These are phyloP conservation scores for Rhizophagus clarus DNA, from an alignment of 192 early-diverging fungal species.

Conservation along the genomic window DNA sequence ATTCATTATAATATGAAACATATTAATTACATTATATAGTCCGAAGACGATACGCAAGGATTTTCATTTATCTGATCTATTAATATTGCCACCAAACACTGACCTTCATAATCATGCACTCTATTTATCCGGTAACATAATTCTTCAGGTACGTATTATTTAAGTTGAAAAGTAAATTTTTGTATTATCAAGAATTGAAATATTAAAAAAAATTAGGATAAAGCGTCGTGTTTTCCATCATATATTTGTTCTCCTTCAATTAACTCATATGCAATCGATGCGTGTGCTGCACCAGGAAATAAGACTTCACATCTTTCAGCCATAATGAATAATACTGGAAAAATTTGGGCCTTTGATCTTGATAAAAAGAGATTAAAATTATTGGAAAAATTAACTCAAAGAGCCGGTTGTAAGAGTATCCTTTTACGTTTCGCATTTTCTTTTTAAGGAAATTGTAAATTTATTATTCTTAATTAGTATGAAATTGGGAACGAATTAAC, in stretches of 20 bases:
- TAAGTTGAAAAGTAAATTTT: neutral
- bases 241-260: slow-evolving; percentile 71
- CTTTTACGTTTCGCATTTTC: neutral
- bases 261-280: slow-evolving; percentile 78
- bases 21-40: slow-evolving; percentile 14
- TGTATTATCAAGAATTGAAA: too few species aligned
- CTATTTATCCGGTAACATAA: slow-evolving; percentile 73
- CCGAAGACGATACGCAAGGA: slow-evolving; percentile 61
- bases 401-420: slow-evolving; percentile 82
- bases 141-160: slow-evolving; percentile 70
- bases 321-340: slow-evolving; percentile 84
- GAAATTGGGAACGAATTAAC: too few species aligned
- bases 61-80: slow-evolving; percentile 75
- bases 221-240: slow-evolving; percentile 94
- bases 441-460: neutral
- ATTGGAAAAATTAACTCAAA: slow-evolving; percentile 69
- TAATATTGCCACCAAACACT: slow-evolving; percentile 83
- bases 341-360: slow-evolving; percentile 90
- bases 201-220: slow-evolving; percentile 58
- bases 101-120: slow-evolving; percentile 88
- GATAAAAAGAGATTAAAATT: slow-evolving; percentile 74
- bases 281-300: slow-evolving; percentile 97
- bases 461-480: neutral
- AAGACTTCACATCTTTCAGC: slow-evolving; percentile 95
- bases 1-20: neutral